A percentile compares a stretch with the other conserved stretches of the same genome.
Conservation (phyloP, 2,329 filamentous ascomycete genomes). For the Talaromyces sp. region DNA sequence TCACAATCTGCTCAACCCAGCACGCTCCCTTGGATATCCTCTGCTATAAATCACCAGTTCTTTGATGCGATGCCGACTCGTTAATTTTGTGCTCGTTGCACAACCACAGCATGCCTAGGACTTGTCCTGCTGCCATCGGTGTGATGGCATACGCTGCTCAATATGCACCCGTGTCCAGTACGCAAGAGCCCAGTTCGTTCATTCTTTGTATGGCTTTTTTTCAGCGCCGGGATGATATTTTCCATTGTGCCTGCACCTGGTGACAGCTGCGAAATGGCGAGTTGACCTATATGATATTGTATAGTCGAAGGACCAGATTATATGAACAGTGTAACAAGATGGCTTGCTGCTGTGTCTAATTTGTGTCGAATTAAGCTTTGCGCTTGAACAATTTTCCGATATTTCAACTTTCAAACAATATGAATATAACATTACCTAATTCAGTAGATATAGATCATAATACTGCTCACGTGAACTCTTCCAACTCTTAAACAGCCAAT, state of each 20-base stretch:
- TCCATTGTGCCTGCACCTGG: conserved; percentile 52
- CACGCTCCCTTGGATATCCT: neutral
- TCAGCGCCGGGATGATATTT: conserved; percentile 49
- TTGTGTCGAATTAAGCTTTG: neutral
- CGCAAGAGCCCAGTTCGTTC: neutral
- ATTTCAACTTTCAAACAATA: neutral
- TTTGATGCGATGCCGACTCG: neutral
- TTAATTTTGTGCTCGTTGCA: neutral
- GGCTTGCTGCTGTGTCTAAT: neutral
- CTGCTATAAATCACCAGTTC: neutral
- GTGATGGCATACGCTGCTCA: neutral
- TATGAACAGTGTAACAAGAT: neutral
- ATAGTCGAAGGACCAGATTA: conserved; percentile 10
- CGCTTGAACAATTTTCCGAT: neutral
- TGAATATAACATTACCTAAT: no score
- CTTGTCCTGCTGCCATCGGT: neutral
- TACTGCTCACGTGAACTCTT: no score
- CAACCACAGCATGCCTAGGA: neutral
- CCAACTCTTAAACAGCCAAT: no score
- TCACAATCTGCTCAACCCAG: neutral
- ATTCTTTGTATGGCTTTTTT: conserved; percentile 44
- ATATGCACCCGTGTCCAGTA: neutral
- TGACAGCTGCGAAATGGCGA: conserved; percentile 46
- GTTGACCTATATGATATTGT: conserved; percentile 48
- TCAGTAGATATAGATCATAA: no score